A percentile compares a stretch with the other conserved stretches of the same genome.
Conservation (phyloP, 1,284 basidiomycete genomes). For the Tilletia caries region DNA sequence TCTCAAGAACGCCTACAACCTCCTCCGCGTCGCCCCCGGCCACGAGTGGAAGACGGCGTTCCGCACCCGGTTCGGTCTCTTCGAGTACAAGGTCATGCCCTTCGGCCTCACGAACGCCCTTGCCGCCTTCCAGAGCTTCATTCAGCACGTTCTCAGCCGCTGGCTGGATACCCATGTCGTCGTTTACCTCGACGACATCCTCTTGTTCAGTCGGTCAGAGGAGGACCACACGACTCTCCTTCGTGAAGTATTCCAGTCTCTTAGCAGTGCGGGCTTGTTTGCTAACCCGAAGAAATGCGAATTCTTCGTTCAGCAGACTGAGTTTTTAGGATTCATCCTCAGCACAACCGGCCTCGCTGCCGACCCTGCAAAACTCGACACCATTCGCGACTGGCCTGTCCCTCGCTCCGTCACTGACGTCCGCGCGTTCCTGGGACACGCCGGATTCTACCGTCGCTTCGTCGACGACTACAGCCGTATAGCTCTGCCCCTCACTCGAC, state of each 20-base stretch:
- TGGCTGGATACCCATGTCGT: slow-evolving; percentile 13
- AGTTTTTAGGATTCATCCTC: slow-evolving; percentile 8
- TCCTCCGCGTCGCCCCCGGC: not conserved
- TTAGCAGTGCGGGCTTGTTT: not conserved
- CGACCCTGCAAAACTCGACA: not conserved
- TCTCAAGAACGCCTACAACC: slow-evolving; percentile 22
- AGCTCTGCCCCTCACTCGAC: not conserved
- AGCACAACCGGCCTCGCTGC: not conserved
- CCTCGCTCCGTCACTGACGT: not conserved
- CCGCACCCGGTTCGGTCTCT: not conserved
- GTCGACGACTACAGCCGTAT: slow-evolving; percentile 5
- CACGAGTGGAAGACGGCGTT: not conserved
- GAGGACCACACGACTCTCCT: not conserved
- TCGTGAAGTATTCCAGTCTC: not conserved
- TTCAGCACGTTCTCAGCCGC: slow-evolving; percentile 13
- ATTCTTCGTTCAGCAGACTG: not conserved
- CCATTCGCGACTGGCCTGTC: not conserved
- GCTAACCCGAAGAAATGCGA: slow-evolving; percentile 11
- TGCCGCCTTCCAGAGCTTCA: slow-evolving; percentile 15
- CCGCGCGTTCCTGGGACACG: slow-evolving; percentile 3
- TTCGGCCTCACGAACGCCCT: slow-evolving; percentile 21
- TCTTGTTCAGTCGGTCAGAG: slow-evolving; percentile 5
- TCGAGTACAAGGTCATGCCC: slow-evolving; percentile 22
- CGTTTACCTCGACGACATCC: slow-evolving; percentile 20
- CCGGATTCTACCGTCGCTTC: slow-evolving; percentile 11